Percentiles rank a stretch among this genome's conserved stretches.
Conservation (phyloP, 2,329 filamentous ascomycete genomes). For the Neofusicoccum ribis region DNA sequence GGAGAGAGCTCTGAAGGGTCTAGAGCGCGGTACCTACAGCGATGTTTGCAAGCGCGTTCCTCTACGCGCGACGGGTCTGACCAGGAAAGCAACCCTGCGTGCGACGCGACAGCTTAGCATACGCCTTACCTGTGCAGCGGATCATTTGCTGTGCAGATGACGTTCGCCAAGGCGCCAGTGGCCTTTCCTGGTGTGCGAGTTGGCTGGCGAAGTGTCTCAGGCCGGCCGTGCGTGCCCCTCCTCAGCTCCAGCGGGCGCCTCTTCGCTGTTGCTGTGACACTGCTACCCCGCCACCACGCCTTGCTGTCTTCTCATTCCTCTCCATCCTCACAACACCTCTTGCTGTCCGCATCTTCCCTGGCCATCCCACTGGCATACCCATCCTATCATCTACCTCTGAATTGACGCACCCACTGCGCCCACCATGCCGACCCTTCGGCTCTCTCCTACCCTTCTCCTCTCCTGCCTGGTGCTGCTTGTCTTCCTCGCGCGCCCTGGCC, state of each 20-base stretch:
- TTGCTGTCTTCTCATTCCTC: not conserved
- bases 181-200: not conserved
- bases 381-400: not conserved
- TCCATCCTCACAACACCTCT: not conserved
- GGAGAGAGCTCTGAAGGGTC: not conserved
- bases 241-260: not conserved
- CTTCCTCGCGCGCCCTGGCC: slow-evolving; percentile 64
- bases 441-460: slow-evolving; percentile 37
- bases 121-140: no score
- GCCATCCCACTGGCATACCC: not conserved
- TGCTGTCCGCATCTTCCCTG: slow-evolving; percentile 23
- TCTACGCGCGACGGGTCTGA: not conserved
- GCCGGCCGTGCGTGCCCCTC: no score
- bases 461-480: slow-evolving; percentile 54
- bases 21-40: not conserved
- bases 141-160: not conserved
- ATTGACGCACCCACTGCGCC: slow-evolving; percentile 9
- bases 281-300: not conserved
- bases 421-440: slow-evolving; percentile 21
- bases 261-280: no score
- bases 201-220: no score
- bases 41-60: not conserved
- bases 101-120: not conserved
- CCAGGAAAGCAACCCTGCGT: not conserved
- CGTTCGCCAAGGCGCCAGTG: not conserved